Percentiles rank a stretch among this genome's conserved stretches.
These are phyloP conservation scores for Keithomyces neogunnii DNA, from an alignment of 2,329 filamentous ascomycete genomes.

Conservation along the genomic window DNA sequence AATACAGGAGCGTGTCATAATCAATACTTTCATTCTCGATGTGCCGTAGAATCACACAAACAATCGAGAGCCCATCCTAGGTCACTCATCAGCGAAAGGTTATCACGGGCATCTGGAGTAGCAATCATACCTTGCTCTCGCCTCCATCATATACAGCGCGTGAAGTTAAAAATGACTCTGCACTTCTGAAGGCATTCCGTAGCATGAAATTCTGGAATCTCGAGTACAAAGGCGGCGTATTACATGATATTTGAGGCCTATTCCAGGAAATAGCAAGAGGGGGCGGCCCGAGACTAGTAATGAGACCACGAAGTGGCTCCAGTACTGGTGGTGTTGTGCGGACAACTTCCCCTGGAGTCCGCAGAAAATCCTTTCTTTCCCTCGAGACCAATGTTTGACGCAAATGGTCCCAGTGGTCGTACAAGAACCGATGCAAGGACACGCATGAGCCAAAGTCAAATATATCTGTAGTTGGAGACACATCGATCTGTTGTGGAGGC, in stretches of 20 bases:
- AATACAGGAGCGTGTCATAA: conserved; percentile 57
- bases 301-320: conserved; percentile 51
- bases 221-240: conserved; percentile 56
- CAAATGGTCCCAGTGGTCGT: conserved; percentile 65
- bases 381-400: conserved; percentile 54
- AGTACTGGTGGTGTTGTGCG: conserved; percentile 48
- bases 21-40: conserved; percentile 59
- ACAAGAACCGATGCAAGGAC: conserved; percentile 58
- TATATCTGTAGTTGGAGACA: conserved; percentile 34
- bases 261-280: conserved; percentile 64
- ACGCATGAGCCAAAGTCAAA: conserved; percentile 67
- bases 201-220: conserved; percentile 68
- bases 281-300: conserved; percentile 58
- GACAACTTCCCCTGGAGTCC: conserved; percentile 43
- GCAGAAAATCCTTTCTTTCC: conserved; percentile 48
- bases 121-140: conserved; percentile 48
- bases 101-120: background rate
- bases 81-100: conserved; percentile 1
- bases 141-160: conserved; percentile 63
- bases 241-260: conserved; percentile 54
- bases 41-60: conserved; percentile 60
- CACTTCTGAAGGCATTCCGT: conserved; percentile 56
- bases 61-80: conserved; percentile 59
- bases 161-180: conserved; percentile 55
- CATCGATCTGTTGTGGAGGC: conserved; percentile 37